Evolutionary conservation across 805 yeast species (phyloP).

Genomic region (Hanseniaspora clermontiae): DNA sequence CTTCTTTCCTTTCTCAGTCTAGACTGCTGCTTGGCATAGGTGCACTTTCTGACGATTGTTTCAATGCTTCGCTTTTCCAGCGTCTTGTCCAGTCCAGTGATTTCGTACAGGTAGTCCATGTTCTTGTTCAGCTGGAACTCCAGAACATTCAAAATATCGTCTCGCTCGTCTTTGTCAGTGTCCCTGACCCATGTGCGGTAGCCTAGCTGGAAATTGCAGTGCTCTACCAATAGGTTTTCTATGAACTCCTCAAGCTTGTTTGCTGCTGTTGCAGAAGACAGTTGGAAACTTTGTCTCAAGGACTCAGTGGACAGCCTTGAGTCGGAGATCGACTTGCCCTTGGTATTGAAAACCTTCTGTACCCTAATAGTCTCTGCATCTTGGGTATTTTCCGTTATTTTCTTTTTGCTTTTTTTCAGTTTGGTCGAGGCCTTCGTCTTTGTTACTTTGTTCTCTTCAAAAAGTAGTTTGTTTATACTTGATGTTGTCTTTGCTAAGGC

Average conservation of each 20-base stretch:
- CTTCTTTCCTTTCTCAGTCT: conserved; percentile 58
- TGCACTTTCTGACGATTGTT: conserved; percentile 65
- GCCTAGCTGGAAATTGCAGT: conserved; percentile 61
- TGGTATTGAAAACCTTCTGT: conserved; percentile 4
- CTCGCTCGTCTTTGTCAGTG: conserved; percentile 44
- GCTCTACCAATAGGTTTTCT: conserved; percentile 40
- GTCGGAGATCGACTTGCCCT: conserved; percentile 28
- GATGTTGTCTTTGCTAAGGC: not conserved
- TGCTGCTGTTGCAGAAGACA: conserved; percentile 42
- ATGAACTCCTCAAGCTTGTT: conserved; percentile 42
- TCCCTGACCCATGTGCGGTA: conserved; percentile 77
- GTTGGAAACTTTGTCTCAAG: conserved; percentile 39
- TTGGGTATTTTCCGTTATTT: not conserved
- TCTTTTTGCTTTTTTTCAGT: not conserved
- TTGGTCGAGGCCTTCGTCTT: not conserved
- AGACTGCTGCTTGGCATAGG: conserved; percentile 70
- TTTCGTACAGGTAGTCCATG: conserved; percentile 40
- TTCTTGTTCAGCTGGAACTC: conserved; percentile 35
- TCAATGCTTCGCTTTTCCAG: conserved; percentile 43
- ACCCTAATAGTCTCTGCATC: not conserved
- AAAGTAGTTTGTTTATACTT: not conserved
- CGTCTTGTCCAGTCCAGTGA: conserved; percentile 2
- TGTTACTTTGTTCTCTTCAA: not conserved
- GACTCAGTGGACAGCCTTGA: conserved; percentile 48
- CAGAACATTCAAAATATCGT: conserved; percentile 37